Base-by-base conservation (phyloP, 2,329 filamentous ascomycete species). In the Clonostachys chloroleuca region DNA sequence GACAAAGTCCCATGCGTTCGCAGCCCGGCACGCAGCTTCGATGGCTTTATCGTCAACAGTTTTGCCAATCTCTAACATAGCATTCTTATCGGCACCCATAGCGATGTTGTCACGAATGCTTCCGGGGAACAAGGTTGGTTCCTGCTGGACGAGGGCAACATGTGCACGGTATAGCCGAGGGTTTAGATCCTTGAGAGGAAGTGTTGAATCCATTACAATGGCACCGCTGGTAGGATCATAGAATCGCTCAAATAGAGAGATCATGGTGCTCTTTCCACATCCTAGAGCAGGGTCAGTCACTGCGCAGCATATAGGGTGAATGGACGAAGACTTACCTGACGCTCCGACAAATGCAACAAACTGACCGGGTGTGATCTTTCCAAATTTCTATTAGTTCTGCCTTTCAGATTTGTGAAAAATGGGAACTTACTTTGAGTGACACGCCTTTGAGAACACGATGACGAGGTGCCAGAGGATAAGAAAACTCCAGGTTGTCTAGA, bases 261-360 rank as follows among this genome's bases (percentile, higher is more conserved):
- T 70, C 47, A 80, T 77, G 4, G 81, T 83, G 1, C 77, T 80
- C 54, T 84, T 84, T 1, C 79, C 80, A 51, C 77, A 81, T 7
- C 79, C 79, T 1, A 75, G 80, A 10, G 24, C 24, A 30, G 9
- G 3, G 24, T 30, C 24, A 30, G 24, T 30, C 8, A 30, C 24
- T 10, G 24, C 24, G 10, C 24, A 30, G 9, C 24, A 30, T 4
- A 6, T 9, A 30, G 9, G 8, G 24, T 10, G 9, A 30, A 30
- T 10, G 24, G 9, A 10, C 8, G 4, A 30, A 8, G 24, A 10
- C 24, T 30, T 30, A 30, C 24, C 24, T 30, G 24, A 30, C 2
- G 77, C 69, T 5, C 80, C 79, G 0, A 83, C 78, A 8, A 82
- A 68, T 4, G 77, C 80, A 2, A 77, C 62, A 54, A 75, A 79